Conservation (phyloP, 768 basidiomycete genomes). For the Neoboletus subvelutipes region DNA sequence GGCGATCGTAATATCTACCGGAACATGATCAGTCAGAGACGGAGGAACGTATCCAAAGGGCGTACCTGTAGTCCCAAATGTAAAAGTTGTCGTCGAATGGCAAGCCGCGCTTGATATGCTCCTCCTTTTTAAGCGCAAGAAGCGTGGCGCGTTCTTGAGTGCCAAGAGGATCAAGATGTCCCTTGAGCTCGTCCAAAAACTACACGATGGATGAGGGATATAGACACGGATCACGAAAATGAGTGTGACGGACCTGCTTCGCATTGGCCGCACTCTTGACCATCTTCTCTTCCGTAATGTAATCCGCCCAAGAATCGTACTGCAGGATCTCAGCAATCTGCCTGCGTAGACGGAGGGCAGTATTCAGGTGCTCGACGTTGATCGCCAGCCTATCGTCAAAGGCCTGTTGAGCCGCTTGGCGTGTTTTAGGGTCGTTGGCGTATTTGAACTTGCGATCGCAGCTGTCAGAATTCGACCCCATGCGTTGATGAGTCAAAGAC, state of each 20-base stretch:
- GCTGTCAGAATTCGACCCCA: neutral
- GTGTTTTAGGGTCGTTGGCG: conserved; percentile 67
- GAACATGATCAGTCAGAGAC: neutral
- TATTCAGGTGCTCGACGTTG: conserved; percentile 70
- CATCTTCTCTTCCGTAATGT: conserved; percentile 84
- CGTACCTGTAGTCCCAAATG: conserved; percentile 81
- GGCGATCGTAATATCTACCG: conserved; percentile 32
- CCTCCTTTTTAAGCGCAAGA: conserved; percentile 72
- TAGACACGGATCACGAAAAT: neutral
- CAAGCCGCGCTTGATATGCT: conserved; percentile 57
- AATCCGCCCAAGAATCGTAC: conserved; percentile 84
- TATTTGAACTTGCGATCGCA: conserved; percentile 64
- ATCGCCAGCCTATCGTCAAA: conserved; percentile 65
- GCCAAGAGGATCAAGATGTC: conserved; percentile 72
- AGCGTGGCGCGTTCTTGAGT: conserved; percentile 64
- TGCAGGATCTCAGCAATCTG: conserved; percentile 64
- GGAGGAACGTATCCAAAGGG: neutral
- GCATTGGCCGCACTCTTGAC: conserved; percentile 68
- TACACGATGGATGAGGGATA: conserved; percentile 23
- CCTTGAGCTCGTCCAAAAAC: conserved; percentile 79
- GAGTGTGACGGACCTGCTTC: conserved; percentile 43
- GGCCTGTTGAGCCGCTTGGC: conserved; percentile 61
- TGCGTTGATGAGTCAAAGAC: neutral
- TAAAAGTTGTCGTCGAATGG: conserved; percentile 73
- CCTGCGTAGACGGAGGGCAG: conserved; percentile 68